Percentiles rank a stretch among this genome's conserved stretches.
Conservation (phyloP, 805 yeast species). For the Blastobotrys attinorum region DNA sequence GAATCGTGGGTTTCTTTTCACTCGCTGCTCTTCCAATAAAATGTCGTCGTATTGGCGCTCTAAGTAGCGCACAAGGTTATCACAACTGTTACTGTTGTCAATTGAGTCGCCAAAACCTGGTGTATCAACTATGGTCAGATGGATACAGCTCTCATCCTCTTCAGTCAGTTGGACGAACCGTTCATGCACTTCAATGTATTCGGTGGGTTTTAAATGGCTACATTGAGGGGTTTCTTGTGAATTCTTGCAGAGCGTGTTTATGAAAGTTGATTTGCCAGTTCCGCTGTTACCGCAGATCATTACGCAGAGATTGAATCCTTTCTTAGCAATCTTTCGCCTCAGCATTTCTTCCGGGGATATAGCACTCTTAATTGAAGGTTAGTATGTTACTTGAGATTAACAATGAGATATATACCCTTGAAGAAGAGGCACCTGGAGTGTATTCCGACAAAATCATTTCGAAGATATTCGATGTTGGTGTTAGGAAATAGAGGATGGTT, state of each 20-base stretch:
- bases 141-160: conserved; percentile 43
- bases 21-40: conserved; percentile 79
- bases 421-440: too few species aligned
- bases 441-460: too few species aligned
- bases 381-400: too few species aligned
- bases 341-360: conserved; percentile 32
- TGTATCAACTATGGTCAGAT: conserved; percentile 55
- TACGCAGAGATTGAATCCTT: conserved; percentile 35
- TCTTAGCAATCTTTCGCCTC: conserved; percentile 55
- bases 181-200: neutral
- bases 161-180: conserved; percentile 41
- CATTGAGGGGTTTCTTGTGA: conserved; percentile 11
- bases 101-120: conserved; percentile 75
- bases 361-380: too few species aligned
- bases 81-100: conserved; percentile 47
- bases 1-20: conserved; percentile 74
- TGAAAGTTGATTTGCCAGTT: conserved; percentile 66
- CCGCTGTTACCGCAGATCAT: conserved; percentile 72
- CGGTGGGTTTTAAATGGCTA: neutral
- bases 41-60: conserved; percentile 61
- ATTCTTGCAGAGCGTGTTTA: conserved; percentile 54
- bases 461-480: too few species aligned
- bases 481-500: too few species aligned
- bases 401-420: too few species aligned
- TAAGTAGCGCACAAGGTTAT: conserved; percentile 46